phyloP scores from a whole-genome alignment of 176 grass and related monocot genomes.

The Cocos nucifera region DNA sequence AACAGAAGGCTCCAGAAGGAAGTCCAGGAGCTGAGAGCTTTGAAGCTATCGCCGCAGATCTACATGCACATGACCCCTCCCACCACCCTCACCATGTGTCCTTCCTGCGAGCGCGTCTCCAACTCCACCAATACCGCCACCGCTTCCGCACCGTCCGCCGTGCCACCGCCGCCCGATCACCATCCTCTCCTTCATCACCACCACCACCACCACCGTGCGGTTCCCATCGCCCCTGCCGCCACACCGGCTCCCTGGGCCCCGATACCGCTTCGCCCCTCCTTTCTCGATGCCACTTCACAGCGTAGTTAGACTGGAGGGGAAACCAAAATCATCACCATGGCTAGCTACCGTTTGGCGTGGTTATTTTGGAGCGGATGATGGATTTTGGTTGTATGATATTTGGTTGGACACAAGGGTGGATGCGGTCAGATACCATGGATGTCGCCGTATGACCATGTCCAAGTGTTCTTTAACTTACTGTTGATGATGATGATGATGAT shows the following conservation, averaged over 20 bases:
- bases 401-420: too few species aligned
- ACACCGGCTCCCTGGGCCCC: conserved; percentile 20
- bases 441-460: too few species aligned
- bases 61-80: conserved; percentile 62
- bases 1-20: conserved; percentile 72
- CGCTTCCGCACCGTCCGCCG: too few species aligned
- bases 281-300: conserved; percentile 30
- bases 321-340: too few species aligned
- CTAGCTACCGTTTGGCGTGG: too few species aligned
- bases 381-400: too few species aligned
- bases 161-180: background rate
- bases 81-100: conserved; percentile 85
- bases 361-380: background rate
- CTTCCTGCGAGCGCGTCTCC: conserved; percentile 70
- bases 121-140: background rate
- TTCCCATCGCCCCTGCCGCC: conserved; percentile 1
- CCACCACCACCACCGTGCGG: background rate
- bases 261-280: conserved; percentile 26
- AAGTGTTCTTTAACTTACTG: too few species aligned
- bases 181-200: background rate
- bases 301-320: conserved; percentile 4
- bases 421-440: too few species aligned
- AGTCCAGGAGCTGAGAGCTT: conserved; percentile 67
- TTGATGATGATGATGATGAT: too few species aligned
- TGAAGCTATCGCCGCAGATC: conserved; percentile 55